These are phyloP conservation scores for Erodium maritimum DNA, from an alignment of 345 rosid genomes.

Conservation along the genomic window DNA sequence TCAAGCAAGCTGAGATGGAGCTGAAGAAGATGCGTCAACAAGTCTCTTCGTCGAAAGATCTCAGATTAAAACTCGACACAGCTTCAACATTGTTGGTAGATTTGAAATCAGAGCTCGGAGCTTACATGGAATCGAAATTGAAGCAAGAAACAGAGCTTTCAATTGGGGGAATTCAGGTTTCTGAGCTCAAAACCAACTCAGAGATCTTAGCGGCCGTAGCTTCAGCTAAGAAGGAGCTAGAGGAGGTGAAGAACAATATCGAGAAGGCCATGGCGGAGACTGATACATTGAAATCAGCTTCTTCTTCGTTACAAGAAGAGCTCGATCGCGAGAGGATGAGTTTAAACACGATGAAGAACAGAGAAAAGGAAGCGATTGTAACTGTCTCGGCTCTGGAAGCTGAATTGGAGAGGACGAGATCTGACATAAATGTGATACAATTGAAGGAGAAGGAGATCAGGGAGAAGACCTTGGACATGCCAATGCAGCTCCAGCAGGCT, in stretches of 20 bases:
- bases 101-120: slow-evolving; percentile 72
- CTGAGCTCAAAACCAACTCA: slow-evolving; percentile 26
- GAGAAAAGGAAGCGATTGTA: slow-evolving; percentile 75
- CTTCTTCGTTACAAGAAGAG: slow-evolving; percentile 48
- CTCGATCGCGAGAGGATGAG: slow-evolving; percentile 50
- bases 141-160: slow-evolving; percentile 30
- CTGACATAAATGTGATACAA: slow-evolving; percentile 42
- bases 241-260: slow-evolving; percentile 61
- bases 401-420: slow-evolving; percentile 54
- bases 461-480: slow-evolving; percentile 50
- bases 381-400: slow-evolving; percentile 68
- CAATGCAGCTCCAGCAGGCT: slow-evolving; percentile 62
- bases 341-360: slow-evolving; percentile 43
- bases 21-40: slow-evolving; percentile 58
- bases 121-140: slow-evolving; percentile 50
- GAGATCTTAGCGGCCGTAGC: slow-evolving; percentile 51
- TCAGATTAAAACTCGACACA: slow-evolving; percentile 50
- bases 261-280: slow-evolving; percentile 73
- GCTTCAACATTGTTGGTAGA: slow-evolving; percentile 59
- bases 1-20: slow-evolving; percentile 78
- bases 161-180: slow-evolving; percentile 20
- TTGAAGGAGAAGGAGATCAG: slow-evolving; percentile 53
- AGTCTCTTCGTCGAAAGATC: slow-evolving; percentile 55
- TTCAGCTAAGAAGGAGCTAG: slow-evolving; percentile 73
- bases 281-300: slow-evolving; percentile 51